These are phyloP conservation scores for Trichophyton rubrum DNA, from an alignment of 2,329 filamentous ascomycete species.

Conservation along the genomic window DNA sequence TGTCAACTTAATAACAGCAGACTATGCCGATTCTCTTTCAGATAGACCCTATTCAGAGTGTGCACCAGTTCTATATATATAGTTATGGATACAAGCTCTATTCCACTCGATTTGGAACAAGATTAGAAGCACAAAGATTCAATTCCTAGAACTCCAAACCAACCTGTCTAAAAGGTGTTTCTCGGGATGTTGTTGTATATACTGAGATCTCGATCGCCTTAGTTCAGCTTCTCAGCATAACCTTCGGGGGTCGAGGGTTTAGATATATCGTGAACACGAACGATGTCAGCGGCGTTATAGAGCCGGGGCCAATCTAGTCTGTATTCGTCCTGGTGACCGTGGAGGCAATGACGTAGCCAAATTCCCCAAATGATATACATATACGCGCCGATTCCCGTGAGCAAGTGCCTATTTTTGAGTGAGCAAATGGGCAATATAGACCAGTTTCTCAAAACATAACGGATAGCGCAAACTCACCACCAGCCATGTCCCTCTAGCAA, in stretches of 20 bases:
- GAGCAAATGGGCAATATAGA: not conserved
- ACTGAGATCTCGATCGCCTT: not conserved
- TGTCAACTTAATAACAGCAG: not conserved
- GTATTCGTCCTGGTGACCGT: conserved; percentile 59
- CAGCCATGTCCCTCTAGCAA: conserved; percentile 61
- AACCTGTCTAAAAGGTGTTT: not conserved
- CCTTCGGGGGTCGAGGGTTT: conserved; percentile 7
- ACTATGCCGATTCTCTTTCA: not conserved
- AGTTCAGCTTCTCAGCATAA: conserved; percentile 7
- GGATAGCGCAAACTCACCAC: conserved; percentile 42
- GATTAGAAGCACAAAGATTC: not conserved
- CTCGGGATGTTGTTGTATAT: not conserved
- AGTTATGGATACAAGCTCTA: not conserved
- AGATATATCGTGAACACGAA: conserved; percentile 20
- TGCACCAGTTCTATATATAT: not conserved
- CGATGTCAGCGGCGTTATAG: conserved; percentile 45
- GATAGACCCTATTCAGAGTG: not conserved
- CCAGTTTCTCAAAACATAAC: not conserved
- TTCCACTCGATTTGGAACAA: not conserved
- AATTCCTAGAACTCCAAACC: not conserved
- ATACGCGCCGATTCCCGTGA: conserved; percentile 73
- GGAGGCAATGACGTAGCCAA: conserved; percentile 66
- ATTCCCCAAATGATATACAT: conserved; percentile 75
- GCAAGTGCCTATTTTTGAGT: conserved; percentile 48
- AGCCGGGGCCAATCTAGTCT: conserved; percentile 55